Percentiles rank a stretch among this genome's conserved stretches.
Evolutionary conservation across 306 rosid species (phyloP).

Genomic region (Corylus americana): DNA sequence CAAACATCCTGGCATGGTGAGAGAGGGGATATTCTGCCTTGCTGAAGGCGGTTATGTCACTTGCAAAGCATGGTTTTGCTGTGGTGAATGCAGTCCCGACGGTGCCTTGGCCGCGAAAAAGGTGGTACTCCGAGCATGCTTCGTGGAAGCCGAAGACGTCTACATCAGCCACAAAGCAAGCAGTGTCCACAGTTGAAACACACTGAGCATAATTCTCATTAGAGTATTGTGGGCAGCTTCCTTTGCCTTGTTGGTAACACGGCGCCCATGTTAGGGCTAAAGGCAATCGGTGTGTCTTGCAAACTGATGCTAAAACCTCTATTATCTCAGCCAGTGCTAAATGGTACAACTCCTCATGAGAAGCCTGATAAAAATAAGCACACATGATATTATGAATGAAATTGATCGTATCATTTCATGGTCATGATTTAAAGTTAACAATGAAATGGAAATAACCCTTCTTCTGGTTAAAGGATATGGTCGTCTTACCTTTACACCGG

Average conservation of each 20-base stretch:
- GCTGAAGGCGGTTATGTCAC: conserved; percentile 51
- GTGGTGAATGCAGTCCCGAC: conserved; percentile 60
- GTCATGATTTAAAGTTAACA: too few species aligned
- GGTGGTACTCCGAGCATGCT: conserved; percentile 53
- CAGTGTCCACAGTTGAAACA: conserved; percentile 52
- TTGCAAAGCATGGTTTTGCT: conserved; percentile 50
- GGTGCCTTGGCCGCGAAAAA: conserved; percentile 57
- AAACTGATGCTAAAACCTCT: conserved; percentile 49
- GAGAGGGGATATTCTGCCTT: conserved; percentile 58
- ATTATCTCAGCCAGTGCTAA: conserved; percentile 53
- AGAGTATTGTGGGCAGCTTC: conserved; percentile 27
- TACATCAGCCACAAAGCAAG: conserved; percentile 44
- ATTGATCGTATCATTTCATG: too few species aligned
- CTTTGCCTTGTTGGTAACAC: conserved; percentile 48
- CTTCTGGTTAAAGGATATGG: background rate
- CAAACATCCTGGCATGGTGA: conserved; percentile 54
- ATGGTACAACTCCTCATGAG: conserved; percentile 47
- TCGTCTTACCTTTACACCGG: conserved; percentile 32
- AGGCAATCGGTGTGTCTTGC: conserved; percentile 56
- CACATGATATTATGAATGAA: background rate
- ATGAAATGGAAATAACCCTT: too few species aligned
- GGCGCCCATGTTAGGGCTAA: conserved; percentile 64
- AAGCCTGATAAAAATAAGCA: conserved; percentile 25
- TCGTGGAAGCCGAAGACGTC: conserved; percentile 42
- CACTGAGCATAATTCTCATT: conserved; percentile 31